phyloP scores from a whole-genome alignment of 2,329 filamentous ascomycete species.

The Pseudopithomyces chartarum region DNA sequence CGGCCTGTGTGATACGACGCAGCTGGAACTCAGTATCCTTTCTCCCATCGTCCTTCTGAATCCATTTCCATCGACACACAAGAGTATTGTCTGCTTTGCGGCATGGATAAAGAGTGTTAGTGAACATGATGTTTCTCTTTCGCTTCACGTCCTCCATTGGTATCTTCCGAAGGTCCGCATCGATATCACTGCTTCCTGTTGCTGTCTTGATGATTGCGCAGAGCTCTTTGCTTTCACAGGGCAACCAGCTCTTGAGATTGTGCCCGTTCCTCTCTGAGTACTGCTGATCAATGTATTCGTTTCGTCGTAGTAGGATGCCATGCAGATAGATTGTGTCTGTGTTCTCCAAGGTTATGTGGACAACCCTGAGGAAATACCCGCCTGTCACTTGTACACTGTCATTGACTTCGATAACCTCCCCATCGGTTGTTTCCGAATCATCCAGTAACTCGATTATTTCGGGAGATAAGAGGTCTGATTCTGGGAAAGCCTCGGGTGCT shows the following conservation, averaged over 20 bases:
- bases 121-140: not conserved
- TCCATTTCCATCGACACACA: not conserved
- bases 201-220: not conserved
- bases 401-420: not conserved
- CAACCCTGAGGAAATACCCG: not conserved
- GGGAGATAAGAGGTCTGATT: not conserved
- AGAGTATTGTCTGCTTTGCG: not conserved
- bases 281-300: not conserved
- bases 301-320: not conserved
- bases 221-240: not conserved
- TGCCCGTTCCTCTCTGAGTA: not conserved
- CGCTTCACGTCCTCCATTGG: not conserved
- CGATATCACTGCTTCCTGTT: not conserved
- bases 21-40: not conserved
- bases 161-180: not conserved
- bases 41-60: not conserved
- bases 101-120: not conserved
- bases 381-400: not conserved
- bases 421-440: not conserved
- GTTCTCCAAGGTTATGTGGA: not conserved
- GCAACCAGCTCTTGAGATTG: not conserved
- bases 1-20: not conserved
- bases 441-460: not conserved
- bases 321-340: not conserved
- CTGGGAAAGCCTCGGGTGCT: too few relatives aligned